Base-by-base conservation (phyloP, 2,329 filamentous ascomycete genomes). In the Monosporascus sp. region DNA sequence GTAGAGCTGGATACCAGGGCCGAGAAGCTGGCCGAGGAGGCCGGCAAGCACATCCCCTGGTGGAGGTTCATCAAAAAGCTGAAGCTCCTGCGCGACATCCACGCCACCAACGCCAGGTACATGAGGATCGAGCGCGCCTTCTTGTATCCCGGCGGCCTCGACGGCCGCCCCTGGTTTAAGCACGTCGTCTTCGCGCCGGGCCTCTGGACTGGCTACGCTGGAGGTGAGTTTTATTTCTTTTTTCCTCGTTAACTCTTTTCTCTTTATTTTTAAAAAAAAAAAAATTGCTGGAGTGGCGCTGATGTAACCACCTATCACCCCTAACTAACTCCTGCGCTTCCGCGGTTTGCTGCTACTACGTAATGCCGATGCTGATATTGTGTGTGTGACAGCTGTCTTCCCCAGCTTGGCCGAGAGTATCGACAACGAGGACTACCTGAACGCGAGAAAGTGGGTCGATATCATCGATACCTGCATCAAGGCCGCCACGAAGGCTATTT, bases 161-260 rank as follows among this genome's bases (percentile, higher is more conserved):
- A 96, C 67, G 84, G 84, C 1, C 77, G 93, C 55, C 76, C 76
- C 24, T 97, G 91, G 91, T 97, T 93, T 76, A 97, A 97, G 75
- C 93, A 97, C 65, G 87, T 96, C 2, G 88, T 97, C 1, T 97
- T 95, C 71, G 92, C 92, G 1, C 92, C 92, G 0, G 92, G 92
- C 0, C 69, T 93, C 48, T 96, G 91, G 91, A 96, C 91, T 0
- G 92, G 92, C 0, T 97, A 97, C 70, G 77, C 91, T 0, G 92
- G 91, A 65, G 82, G 83, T 86, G 64, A 71, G 79, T 73, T 48
- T 50, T 37, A 2, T 31, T 22, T 48, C 40, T 27, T 31, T 11
- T 31, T 14, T 5, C 9, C 3, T n/a, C 17, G 53, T 49, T 51
- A 56, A 16, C 38, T 59, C 8, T 62, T 56, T 49, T 51, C 31